phyloP scores from a whole-genome alignment of 495 filamentous ascomycete genomes.

The Neurospora discreta region DNA sequence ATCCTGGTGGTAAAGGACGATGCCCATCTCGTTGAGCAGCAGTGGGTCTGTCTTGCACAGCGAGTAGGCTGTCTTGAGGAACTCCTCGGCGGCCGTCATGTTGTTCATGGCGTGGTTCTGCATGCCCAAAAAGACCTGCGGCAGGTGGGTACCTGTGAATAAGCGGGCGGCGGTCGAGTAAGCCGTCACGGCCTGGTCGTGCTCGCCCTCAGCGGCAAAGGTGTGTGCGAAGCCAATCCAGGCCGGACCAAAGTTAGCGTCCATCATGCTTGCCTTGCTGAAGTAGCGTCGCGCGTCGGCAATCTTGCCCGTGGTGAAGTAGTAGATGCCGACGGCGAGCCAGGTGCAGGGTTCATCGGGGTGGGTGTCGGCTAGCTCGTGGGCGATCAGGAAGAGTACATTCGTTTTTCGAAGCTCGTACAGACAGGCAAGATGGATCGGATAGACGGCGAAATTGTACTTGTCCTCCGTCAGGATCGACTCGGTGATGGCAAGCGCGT shows the following conservation, averaged over 20 bases:
- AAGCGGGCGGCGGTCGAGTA: slow-evolving; percentile 92
- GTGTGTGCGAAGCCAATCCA: slow-evolving; percentile 99
- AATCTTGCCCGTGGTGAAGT: slow-evolving; percentile 78
- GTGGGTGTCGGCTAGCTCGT: slow-evolving; percentile 85
- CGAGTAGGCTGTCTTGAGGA: slow-evolving; percentile 74
- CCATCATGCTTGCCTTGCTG: slow-evolving; percentile 92
- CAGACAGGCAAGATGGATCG: slow-evolving; percentile 83
- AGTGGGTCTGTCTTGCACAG: slow-evolving; percentile 73
- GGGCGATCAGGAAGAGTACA: slow-evolving; percentile 82
- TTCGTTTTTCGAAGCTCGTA: slow-evolving; percentile 82
- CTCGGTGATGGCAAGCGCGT: slow-evolving; percentile 74
- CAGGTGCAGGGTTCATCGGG: slow-evolving; percentile 85
- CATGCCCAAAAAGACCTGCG: slow-evolving; percentile 96
- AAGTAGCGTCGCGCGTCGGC: slow-evolving; percentile 92
- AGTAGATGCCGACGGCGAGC: slow-evolving; percentile 92
- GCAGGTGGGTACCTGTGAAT: slow-evolving; percentile 94
- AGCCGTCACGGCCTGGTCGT: slow-evolving; percentile 95
- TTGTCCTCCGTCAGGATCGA: slow-evolving; percentile 68
- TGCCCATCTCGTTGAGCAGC: slow-evolving; percentile 88
- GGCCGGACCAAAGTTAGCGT: slow-evolving; percentile 92
- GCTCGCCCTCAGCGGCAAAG: slow-evolving; percentile 98
- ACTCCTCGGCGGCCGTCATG: slow-evolving; percentile 90
- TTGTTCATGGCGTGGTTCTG: slow-evolving; percentile 94
- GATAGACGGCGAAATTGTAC: slow-evolving; percentile 83
- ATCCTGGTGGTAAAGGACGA: slow-evolving; percentile 88